A percentile compares a stretch with the other conserved stretches of the same genome.
Evolutionary conservation across 1,284 basidiomycete species (phyloP).

Genomic region (Neolentinus lepideus): DNA sequence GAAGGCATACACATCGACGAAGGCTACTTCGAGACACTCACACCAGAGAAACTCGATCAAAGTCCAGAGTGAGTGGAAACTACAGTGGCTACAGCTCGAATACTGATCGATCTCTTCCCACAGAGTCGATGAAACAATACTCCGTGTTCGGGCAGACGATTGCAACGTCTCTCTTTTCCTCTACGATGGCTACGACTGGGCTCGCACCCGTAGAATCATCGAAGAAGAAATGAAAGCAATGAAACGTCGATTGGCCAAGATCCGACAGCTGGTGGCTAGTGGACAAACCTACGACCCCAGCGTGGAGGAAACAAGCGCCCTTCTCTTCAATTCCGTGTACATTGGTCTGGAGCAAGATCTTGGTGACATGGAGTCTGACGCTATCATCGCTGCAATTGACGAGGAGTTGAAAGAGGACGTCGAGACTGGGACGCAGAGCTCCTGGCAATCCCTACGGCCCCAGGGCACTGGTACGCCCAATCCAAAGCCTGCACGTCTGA

Average conservation of each 20-base stretch:
- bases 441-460: slow-evolving; percentile 73
- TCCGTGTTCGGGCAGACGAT: slow-evolving; percentile 51
- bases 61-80: slow-evolving; percentile 34
- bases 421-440: slow-evolving; percentile 61
- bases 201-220: slow-evolving; percentile 75
- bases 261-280: slow-evolving; percentile 88
- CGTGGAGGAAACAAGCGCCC: slow-evolving; percentile 71
- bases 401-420: slow-evolving; percentile 75
- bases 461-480: slow-evolving; percentile 34
- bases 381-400: slow-evolving; percentile 85
- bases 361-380: slow-evolving; percentile 67
- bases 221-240: slow-evolving; percentile 88
- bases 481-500: slow-evolving; percentile 32
- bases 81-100: neutral
- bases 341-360: slow-evolving; percentile 75
- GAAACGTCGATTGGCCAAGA: slow-evolving; percentile 81
- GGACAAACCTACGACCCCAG: slow-evolving; percentile 85
- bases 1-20: slow-evolving; percentile 54
- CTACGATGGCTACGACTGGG: slow-evolving; percentile 95
- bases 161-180: slow-evolving; percentile 64
- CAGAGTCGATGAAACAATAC: slow-evolving; percentile 40
- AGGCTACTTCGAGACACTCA: slow-evolving; percentile 66
- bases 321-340: slow-evolving; percentile 91
- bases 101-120: slow-evolving; percentile 9
- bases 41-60: slow-evolving; percentile 12